Base-by-base conservation (phyloP, 2,329 filamentous ascomycete genomes). In the Epichloe hybrida region DNA sequence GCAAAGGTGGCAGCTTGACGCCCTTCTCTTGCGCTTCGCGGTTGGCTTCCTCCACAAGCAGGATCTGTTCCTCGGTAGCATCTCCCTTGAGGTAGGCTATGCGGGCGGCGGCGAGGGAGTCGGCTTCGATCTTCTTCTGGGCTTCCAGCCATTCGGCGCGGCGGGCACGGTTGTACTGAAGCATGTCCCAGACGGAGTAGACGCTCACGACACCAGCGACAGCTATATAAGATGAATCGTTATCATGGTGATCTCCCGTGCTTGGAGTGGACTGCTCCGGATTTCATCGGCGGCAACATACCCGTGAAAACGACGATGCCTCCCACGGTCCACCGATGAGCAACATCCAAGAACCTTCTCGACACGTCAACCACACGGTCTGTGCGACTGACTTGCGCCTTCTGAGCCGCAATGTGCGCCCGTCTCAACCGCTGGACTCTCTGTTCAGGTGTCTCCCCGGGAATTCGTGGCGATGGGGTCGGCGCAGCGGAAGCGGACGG, bases 371-470 rank as follows among this genome's bases (percentile, higher is more conserved):
- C 66, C 40, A 79, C 50, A 49, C 65, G 67, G 62, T 81, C 78
- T 51, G 76, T 65, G 53, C 62, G 66, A 55, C 77, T 80, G 45
- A 77, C 64, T 60, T 75, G 69, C 21, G 80, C 77, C 58, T 76
- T 66, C 65, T 79, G 78, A 44, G 82, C 80, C n/a, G 80, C 80
- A 52, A 80, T 72, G 63, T 84, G 81, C 54, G 83, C 81, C 44
- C 81, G 80, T 50, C 84, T 75, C 60, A 88, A 69, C 53, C 84
- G 75, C 56, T 79, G 76, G 37, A 88, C 83, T 59, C 82, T 80
- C 68, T 87, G 77, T 64, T 81, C 79, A 47, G 84, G 77, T 2
- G 82, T 84, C 68, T 88, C 83, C 55, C 69, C 65, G 51, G 66
- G 60, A 49, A 64, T 57, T 53, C 62, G 58, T 56, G 62, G 58